Evolutionary conservation across 1,139 yeast species (phyloP), one percentile per base, ranked within the genome.

Genomic region (Geotrichum reessii): DNA sequence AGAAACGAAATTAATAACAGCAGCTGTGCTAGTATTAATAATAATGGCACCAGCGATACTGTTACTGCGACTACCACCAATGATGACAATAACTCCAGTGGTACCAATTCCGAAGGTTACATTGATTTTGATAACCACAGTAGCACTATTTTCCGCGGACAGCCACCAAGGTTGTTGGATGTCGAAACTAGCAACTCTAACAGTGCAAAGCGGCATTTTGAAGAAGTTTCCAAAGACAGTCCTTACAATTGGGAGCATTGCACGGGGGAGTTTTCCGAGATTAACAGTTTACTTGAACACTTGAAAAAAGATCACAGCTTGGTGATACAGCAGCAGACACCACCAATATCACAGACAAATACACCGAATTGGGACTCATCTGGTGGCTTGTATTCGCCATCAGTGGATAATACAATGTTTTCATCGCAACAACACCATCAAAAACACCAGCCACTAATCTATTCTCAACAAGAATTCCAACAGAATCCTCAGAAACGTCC

Each of bases 201-300:
- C 17, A 37, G 42, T 14, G 42, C 42, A 12, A 37, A 37, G 17
- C 17, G 42, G n/a, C 42, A 37, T 3, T 37, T 37, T 37, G 42
- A 37, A n/a, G 42, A 37, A 19, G n/a, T 37, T 37, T 37, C 42
- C 19, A 37, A n/a, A n/a, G 42, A 19, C 42, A 37, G 14, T 37
- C 42, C 50, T 3, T 73, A 77, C 56, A 74, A 72, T 58, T 74
- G 77, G 77, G 77, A 74, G 54, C 67, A 75, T 2, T 74, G 77
- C 58, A 70, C 69, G 27, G 69, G 67, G 22, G 61, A 67, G 28
- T 60, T 71, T 14, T 64, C 64, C 1, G 65, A 63, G 47, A 60
- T 70, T 1, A 75, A 72, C 56, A 68, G 66, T 14, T 63, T 74
- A 52, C 65, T 73, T 58, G 65, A 63, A 33, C 78, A 74, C 60